Evolutionary conservation across 352 stramenopile genomes (phyloP), one percentile per base, ranked within the genome.

Genomic region (Phytophthora hibernalis): DNA sequence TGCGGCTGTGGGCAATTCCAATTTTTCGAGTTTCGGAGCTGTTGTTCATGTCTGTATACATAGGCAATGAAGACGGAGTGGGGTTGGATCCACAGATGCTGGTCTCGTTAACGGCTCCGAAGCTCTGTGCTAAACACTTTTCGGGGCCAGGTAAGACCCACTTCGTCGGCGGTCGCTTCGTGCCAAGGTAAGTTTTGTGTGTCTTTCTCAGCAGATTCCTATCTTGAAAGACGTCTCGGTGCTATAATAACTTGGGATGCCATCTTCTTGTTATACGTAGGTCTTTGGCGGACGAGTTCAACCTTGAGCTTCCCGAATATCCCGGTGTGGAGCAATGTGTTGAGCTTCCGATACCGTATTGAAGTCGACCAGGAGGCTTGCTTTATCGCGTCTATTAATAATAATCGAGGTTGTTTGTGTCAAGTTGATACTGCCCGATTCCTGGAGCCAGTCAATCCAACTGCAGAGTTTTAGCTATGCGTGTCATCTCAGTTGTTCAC

Each of bases 101-200:
- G 24, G 76, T 99, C 3, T 99, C 96, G 26, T 82, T 99, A 15
- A 99, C 98, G 5, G 94, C 97, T 6, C 98, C 98, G 6, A 99
- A 99, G 77, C 63, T 91, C 1, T 99, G 91, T 35, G 87, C 95
- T 0, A 80, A 90, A 47, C 75, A 80, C 48, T 99, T 99, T 74
- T 74, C 54, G 0, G 96, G 96, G 26, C 61, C 80, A 13, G 67
- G 67, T 24, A 80, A 81, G 26, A 70, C 84, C 54, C 98, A 99
- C 74, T 99, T 97, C 74, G 76, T 99, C 9, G 98, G 97, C 48
- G 98, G 98, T 15, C 91, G 98, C 18, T 98, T 98, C 40, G 80
- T 99, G 28, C 97, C 97, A 6, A 96, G 90, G 88, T 96, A 75
- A 61, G 74, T 51, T 38, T 35, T 42, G 13, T 42, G 21, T 44